Evolutionary conservation across 2,329 filamentous ascomycete species (phyloP).

Genomic region (Teratosphaeria viscida): DNA sequence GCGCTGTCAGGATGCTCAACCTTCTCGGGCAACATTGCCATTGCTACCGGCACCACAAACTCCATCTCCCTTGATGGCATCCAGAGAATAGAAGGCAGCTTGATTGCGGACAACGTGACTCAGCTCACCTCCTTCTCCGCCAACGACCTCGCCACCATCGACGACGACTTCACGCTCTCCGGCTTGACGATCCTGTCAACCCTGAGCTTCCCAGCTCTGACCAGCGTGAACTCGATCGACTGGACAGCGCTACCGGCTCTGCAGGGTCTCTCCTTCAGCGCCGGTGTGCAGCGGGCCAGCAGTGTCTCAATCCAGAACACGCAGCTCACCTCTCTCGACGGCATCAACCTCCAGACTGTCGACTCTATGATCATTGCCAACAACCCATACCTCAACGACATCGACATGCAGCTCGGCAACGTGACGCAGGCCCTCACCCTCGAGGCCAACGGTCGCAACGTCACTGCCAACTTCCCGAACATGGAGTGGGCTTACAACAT

Average conservation of each 20-base stretch:
- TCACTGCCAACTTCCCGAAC: constrained; percentile 66
- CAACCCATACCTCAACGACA: constrained; percentile 68
- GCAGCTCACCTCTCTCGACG: constrained; percentile 63
- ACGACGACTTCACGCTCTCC: constrained; percentile 57
- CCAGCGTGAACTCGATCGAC: constrained; percentile 53
- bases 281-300: constrained; percentile 56
- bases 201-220: constrained; percentile 57
- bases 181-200: constrained; percentile 58
- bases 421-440: constrained; percentile 62
- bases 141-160: constrained; percentile 52
- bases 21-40: constrained; percentile 56
- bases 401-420: constrained; percentile 69
- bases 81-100: constrained; percentile 47
- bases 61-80: constrained; percentile 54
- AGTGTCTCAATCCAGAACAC: constrained; percentile 77
- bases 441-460: constrained; percentile 65
- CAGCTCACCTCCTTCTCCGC: constrained; percentile 55
- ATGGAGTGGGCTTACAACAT: constrained; percentile 69
- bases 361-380: constrained; percentile 74
- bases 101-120: constrained; percentile 44
- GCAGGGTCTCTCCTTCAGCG: constrained; percentile 48
- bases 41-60: constrained; percentile 47
- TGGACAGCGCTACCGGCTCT: constrained; percentile 63
- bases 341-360: constrained; percentile 69
- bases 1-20: constrained; percentile 54